These are phyloP conservation scores for Macaranga tanarius DNA, from an alignment of 441 rosid species.

Conservation along the genomic window DNA sequence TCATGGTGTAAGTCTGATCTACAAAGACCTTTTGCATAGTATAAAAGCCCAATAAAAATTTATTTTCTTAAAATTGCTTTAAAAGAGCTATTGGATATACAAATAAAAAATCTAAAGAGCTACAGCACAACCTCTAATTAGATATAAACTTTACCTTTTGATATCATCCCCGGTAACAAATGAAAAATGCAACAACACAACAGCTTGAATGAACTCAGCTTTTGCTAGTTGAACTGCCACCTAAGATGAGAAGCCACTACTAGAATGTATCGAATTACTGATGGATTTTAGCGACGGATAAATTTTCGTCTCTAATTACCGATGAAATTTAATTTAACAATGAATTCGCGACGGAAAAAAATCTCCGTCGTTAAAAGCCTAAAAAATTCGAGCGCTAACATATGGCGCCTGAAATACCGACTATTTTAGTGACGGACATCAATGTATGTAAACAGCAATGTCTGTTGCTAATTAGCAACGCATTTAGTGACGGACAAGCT, in stretches of 20 bases:
- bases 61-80: background rate
- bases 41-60: background rate
- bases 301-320: no score
- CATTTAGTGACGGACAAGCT: no score
- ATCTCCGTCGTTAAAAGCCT: no score
- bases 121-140: background rate
- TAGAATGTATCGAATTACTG: no score
- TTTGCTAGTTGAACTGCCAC: constrained; percentile 67
- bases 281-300: no score
- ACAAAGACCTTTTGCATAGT: background rate
- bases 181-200: constrained; percentile 72
- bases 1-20: background rate
- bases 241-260: constrained; percentile 52
- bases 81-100: background rate
- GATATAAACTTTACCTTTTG: constrained; percentile 45
- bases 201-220: constrained; percentile 56
- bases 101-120: background rate
- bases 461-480: no score
- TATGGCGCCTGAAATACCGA: no score
- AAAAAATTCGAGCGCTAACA: no score
- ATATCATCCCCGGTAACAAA: constrained; percentile 65
- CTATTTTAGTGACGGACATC: no score
- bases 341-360: no score
- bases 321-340: no score
- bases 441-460: no score